phyloP scores from a whole-genome alignment of 257 asterid genomes.

The Lavandula angustifolia region DNA sequence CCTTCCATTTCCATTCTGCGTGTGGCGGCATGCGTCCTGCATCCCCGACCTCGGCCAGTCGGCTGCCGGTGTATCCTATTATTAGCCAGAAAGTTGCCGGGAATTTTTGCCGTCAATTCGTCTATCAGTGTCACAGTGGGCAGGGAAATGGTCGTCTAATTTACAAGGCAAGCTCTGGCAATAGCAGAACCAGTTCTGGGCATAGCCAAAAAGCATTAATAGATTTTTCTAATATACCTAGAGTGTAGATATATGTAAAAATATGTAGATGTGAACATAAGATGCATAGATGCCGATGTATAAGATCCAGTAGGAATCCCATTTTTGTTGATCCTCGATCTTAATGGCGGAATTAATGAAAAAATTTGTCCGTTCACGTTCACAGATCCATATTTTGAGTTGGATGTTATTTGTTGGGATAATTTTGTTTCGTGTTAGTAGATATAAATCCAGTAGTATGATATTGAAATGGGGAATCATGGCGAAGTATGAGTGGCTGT shows the following conservation, averaged over 20 bases:
- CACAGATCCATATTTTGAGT: slow-evolving; percentile 5
- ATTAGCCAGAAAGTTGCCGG: slow-evolving; percentile 37
- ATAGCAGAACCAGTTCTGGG: slow-evolving; percentile 29
- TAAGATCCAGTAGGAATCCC: slow-evolving; percentile 31
- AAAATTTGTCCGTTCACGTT: slow-evolving; percentile 23
- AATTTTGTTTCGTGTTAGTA: no score
- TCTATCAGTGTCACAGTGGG: slow-evolving; percentile 33
- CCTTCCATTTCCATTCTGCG: slow-evolving; percentile 14
- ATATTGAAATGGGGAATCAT: slow-evolving; percentile 22
- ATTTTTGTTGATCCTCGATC: slow-evolving; percentile 36
- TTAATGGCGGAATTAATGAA: slow-evolving; percentile 22
- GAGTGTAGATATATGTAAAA: neutral
- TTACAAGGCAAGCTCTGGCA: slow-evolving; percentile 63
- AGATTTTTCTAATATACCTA: neutral
- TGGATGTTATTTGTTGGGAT: slow-evolving; percentile 20
- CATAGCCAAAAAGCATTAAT: slow-evolving; percentile 12
- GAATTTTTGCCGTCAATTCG: slow-evolving; percentile 42
- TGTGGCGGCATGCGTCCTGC: slow-evolving; percentile 31
- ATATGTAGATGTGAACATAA: slow-evolving; percentile 30
- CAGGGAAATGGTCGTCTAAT: slow-evolving; percentile 47
- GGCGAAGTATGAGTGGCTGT: slow-evolving; percentile 29
- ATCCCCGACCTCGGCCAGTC: slow-evolving; percentile 26
- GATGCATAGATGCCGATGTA: slow-evolving; percentile 29
- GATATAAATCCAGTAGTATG: neutral
- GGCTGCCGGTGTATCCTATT: slow-evolving; percentile 46